Evolutionary conservation across 208 protist species (phyloP).

Genomic region (Leishmania turanica): DNA sequence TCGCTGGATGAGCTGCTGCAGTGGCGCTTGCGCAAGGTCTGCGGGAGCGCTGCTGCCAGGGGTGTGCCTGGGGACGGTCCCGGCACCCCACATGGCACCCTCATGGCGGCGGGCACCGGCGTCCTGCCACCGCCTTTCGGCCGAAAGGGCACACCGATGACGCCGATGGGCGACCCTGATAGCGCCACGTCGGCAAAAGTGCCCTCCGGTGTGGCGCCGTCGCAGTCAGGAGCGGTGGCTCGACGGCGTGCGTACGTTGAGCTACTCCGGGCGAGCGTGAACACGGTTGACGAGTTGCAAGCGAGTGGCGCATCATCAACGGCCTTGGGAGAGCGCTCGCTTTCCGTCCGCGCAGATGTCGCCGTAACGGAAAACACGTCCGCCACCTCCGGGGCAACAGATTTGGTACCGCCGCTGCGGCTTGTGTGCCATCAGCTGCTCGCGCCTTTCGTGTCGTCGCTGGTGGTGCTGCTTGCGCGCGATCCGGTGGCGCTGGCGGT

Average conservation of each 20-base stretch:
- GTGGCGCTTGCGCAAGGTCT: conserved; percentile 14
- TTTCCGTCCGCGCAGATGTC: background rate
- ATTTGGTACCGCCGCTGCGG: background rate
- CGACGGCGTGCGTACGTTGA: conserved; percentile 23
- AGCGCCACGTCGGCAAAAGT: background rate
- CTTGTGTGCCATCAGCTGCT: conserved; percentile 13
- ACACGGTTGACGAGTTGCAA: conserved; percentile 17
- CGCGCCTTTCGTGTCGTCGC: conserved; percentile 12
- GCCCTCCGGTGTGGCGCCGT: background rate
- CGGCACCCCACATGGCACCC: background rate
- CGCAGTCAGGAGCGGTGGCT: background rate
- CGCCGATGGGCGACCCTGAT: background rate
- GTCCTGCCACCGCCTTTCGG: background rate
- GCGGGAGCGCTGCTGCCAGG: background rate
- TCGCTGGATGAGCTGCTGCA: conserved; percentile 20
- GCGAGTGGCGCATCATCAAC: background rate
- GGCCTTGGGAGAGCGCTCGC: too few species aligned
- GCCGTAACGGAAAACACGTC: background rate
- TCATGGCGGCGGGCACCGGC: background rate
- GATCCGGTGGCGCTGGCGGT: conserved; percentile 21
- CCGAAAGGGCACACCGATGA: background rate
- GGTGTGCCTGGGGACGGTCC: background rate
- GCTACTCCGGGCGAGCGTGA: conserved; percentile 19
- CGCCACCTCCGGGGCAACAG: background rate
- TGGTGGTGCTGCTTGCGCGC: conserved; percentile 26